Evolutionary conservation across 352 stramenopile genomes (phyloP), one percentile per base, ranked within the genome.

Genomic region (Pythium graminicola): DNA sequence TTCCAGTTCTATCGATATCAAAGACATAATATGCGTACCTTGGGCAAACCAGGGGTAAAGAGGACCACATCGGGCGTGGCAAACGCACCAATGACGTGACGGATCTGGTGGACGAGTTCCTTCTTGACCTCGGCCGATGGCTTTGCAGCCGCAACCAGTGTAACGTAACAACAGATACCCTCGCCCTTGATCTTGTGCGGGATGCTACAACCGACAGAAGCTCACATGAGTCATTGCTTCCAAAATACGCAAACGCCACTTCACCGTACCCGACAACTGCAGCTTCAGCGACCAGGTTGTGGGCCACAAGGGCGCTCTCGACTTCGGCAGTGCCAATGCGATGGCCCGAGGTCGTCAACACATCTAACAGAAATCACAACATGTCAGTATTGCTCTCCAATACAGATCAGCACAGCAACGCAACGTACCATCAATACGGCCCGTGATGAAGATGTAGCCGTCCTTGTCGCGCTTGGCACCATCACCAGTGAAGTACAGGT

Each of bases 391-490:
- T 14, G n/a, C 47, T 26, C 8, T 23, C 7, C 24, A 16, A 2
- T 14, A 5, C 11, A 17, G 22, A 41, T 16, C 24, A 23, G 17
- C 17, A 9, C 17, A n/a, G n/a, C n/a, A n/a, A n/a, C n/a, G 6
- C 38, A 46, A 44, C 41, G 19, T 57, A 77, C 69, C 69, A 68
- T 99, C 96, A 39, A 99, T 96, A 49, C 96, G 89, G 2, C 96
- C 97, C 35, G 95, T 99, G 66, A 99, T 99, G 67, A 96, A 99
- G 73, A 98, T 97, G 73, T 96, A 99, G 29, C 96, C 96, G 61
- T 99, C 95, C 47, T 81, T 78, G 61, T 98, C 92, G 26, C 88
- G 78, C 31, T 69, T 70, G 55, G 69, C 84, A 23, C 92, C 90
- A 41, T 98, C 92, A 17, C 92, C 91, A 1, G 92, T 97, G 58